Evolutionary conservation across 2,329 filamentous ascomycete species (phyloP).

Genomic region (Aspergillus sp.): DNA sequence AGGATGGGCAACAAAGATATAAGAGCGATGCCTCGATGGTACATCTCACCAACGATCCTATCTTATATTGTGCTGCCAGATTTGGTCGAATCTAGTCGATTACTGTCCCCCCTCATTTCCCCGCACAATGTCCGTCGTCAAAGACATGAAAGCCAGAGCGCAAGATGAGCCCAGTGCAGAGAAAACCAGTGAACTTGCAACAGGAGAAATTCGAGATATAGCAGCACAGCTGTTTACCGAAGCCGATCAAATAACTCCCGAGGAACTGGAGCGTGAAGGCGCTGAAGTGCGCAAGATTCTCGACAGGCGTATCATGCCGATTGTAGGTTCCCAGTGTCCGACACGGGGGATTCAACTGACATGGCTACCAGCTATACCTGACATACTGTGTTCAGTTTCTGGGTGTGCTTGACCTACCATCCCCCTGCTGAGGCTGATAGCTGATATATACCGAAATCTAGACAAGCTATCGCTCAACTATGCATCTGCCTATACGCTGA

Average conservation of each 20-base stretch:
- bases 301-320: conserved; percentile 49
- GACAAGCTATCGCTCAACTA: conserved; percentile 33
- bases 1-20: not conserved
- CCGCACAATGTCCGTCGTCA: conserved; percentile 16
- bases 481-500: conserved; percentile 45
- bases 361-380: conserved; percentile 25
- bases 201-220: conserved; percentile 35
- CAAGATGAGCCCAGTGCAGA: conserved; percentile 13
- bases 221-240: conserved; percentile 48
- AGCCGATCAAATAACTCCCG: conserved; percentile 42
- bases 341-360: not conserved
- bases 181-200: conserved; percentile 19
- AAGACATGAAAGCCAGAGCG: conserved; percentile 18
- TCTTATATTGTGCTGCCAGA: not conserved
- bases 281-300: conserved; percentile 44
- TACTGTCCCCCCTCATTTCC: not conserved
- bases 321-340: conserved; percentile 30
- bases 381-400: conserved; percentile 51
- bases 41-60: not conserved
- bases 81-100: not conserved
- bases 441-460: conserved; percentile 4
- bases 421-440: too few species aligned
- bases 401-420: conserved; percentile 19
- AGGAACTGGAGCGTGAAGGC: conserved; percentile 46
- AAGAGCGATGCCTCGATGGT: not conserved